Base-by-base conservation (phyloP, 2,329 filamentous ascomycete species). In the Didymosphaeria variabile region DNA sequence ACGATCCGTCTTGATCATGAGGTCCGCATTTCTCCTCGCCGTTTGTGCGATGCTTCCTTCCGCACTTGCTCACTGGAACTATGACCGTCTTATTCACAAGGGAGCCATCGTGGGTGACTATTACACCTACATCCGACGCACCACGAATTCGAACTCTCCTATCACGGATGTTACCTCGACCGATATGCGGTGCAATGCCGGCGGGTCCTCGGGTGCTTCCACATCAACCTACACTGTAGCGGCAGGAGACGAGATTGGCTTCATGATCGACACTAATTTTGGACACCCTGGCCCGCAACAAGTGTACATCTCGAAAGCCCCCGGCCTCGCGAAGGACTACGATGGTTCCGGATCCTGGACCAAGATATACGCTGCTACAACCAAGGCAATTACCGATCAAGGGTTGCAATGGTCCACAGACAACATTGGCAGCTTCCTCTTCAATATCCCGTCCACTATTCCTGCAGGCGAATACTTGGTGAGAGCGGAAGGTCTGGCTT, bases 261-360 rank as follows among this genome's bases (percentile, higher is more conserved):
- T 83, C 74, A 70, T 81, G 79, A 64, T 84, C 42, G 61, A 53
- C 47, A 59, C 57, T 7, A 55, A 55, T 10, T 69, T 71, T 57
- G 67, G 68, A 10, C 69, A 72, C 57, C 67, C 61, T 31, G 84
- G 84, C 5, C 84, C 84, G 26, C 82, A 86, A 54, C 82, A 85
- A 76, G 84, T 86, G 17, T 86, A 83, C 74, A 66, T 76, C 54
- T 78, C 77, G n/a, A 66, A 64, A 52, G 79, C 74, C 21, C 84
- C 84, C 68, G 71, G 70, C 15, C 89, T 88, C 75, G 83, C 90
- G 62, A 85, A 90, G 72, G 84, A 83, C 34, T 87, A 89, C 68
- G 89, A 91, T 77, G 88, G 88, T 65, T 84, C 89, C 59, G 82
- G 61, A 9, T 26, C 21, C 40, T 66, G 64, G 64, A 36, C 45